Base-by-base conservation (phyloP, 2,329 filamentous ascomycete genomes). In the Fusarium burgessii region DNA sequence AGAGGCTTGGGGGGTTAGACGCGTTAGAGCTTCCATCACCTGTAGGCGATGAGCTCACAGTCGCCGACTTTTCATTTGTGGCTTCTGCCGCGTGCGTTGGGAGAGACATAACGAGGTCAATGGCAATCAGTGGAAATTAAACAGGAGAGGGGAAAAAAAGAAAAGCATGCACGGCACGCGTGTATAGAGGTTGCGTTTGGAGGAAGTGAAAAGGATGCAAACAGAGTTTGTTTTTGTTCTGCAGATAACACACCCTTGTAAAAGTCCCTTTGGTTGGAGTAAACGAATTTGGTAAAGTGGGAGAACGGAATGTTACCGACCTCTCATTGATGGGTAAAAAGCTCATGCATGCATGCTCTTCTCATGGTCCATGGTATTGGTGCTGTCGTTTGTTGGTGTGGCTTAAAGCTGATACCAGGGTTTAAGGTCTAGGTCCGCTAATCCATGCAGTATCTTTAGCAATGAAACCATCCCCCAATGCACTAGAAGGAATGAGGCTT, bases 171-270 rank as follows among this genome's bases (percentile, higher is more conserved):
- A 62, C 40, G 56, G 50, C 57, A 65, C 55, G 55, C 46, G 32
- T 23, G 32, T 61, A 25, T 8, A 58, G 55, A 58, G 58, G 51
- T 58, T 58, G 41, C 29, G 52, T 46, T 29, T 23, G 51, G 38
- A 47, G 49, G 23, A 41, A 35, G 27, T 41, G 49, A 47, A 46
- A 56, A 20, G 40, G 32, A 47, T 11, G 40, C 52, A 56, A 51
- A 33, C 61, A 66, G 60, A 72, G 58, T 71, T 51, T 51, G 47
- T 51, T 38, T 71, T 71, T 71, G 55, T 65, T 52, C 41, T 47
- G 40, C 52, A 56, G 52, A 56, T n/a, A 17, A 15, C n/a, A 12
- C 25, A 51, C 20, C 51, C 52, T 25, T 47, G 52, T n/a, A 56
- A 25, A 25, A 5, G 20, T 27, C 33, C 29, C 29, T 29, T 52